Base-by-base conservation (phyloP, 495 filamentous ascomycete genomes). In the Hyaloscypha hepaticicola region DNA sequence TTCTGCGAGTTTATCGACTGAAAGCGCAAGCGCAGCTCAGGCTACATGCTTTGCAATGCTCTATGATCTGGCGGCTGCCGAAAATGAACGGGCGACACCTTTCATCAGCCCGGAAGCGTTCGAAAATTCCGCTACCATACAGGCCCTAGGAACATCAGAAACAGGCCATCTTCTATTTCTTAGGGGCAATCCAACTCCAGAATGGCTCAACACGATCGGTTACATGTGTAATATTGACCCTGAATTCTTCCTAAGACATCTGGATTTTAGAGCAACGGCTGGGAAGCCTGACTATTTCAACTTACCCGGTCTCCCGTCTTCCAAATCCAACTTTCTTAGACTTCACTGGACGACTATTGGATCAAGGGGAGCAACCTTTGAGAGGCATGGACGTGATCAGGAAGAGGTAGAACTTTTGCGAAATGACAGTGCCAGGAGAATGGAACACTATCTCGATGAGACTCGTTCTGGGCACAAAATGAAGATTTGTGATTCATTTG, bases 181-280 rank as follows among this genome's bases (percentile, higher is more conserved):
- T 38, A 25, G 51, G 24, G 74, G 73, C 11, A 65, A 67, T 52
- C 69, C 63, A n/a, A 58, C 73, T 3, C 51, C 74, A 16, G 61
- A 68, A 60, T 76, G 71, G 67, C 38, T 76, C 12, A 64, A 19
- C 33, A 34, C 31, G 3, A 55, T 75, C 56, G 74, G 74, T n/a
- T 41, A 63, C 14, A 52, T 22, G 31, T 74, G 49, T 41, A 45
- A 55, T 7, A 63, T 71, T 55, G 70, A 76, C 55, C 73, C 74
- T 0, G 67, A 72, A 52, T 71, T 65, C 57, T 72, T 72, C 48
- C 29, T 60, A 6, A 55, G 73, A 1, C 72, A 72, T 65, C 64
- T 75, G 0, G 67, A 71, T 24, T 75, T 72, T 56, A 38, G 57
- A 2, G 33, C 19, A n/a, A n/a, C 64, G 27, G 2, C 14, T 45